Evolutionary conservation across 2,329 filamentous ascomycete genomes (phyloP).

Genomic region (Trichoderma simmonsii): DNA sequence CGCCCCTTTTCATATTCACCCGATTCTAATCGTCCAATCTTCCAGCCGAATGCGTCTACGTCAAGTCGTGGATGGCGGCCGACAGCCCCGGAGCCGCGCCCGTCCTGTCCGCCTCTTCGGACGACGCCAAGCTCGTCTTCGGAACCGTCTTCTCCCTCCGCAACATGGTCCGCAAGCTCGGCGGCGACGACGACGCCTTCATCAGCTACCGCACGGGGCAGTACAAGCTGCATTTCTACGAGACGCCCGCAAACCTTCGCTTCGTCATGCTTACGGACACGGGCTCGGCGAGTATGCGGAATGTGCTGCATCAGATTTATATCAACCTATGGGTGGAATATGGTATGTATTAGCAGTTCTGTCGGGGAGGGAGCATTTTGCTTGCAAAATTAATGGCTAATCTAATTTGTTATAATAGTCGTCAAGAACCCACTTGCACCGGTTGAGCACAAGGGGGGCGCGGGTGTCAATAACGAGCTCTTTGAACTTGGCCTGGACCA

Average conservation of each 20-base stretch:
- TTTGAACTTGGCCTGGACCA: constrained; percentile 72
- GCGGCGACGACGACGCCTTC: constrained; percentile 91
- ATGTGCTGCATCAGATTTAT: constrained; percentile 96
- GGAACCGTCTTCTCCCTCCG: constrained; percentile 93
- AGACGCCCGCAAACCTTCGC: constrained; percentile 92
- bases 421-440: constrained; percentile 69
- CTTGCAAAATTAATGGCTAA: not conserved
- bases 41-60: constrained; percentile 95
- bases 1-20: not conserved
- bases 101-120: constrained; percentile 43
- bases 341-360: constrained; percentile 47
- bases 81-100: constrained; percentile 20
- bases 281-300: constrained; percentile 82
- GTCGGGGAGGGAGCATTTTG: not conserved
- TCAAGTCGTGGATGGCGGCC: constrained; percentile 71
- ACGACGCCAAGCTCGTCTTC: constrained; percentile 96
- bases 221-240: constrained; percentile 99
- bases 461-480: constrained; percentile 67
- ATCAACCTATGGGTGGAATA: constrained; percentile 98
- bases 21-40: constrained; percentile 19
- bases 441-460: constrained; percentile 65
- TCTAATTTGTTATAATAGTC: constrained; percentile 35
- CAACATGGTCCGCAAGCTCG: constrained; percentile 95
- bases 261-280: constrained; percentile 96
- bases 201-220: constrained; percentile 89